Evolutionary conservation across 2,329 filamentous ascomycete species (phyloP), one percentile per base, ranked within the genome.

Genomic region (Exserohilum turcica): DNA sequence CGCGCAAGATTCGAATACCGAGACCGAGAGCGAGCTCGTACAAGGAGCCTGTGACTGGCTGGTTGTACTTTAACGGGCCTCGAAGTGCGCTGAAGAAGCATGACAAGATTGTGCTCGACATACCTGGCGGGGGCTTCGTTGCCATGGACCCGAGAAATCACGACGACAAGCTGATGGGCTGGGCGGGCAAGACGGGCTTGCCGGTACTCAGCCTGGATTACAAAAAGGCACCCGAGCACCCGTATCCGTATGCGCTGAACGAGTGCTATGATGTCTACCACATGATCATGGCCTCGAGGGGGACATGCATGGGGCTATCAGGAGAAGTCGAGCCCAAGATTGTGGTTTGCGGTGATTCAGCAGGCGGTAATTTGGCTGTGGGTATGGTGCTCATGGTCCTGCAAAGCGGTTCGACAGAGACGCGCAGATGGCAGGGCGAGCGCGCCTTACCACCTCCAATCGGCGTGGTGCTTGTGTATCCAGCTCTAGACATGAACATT

Each of bases 101-200:
- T 69, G 87, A 84, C 44, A 89, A 89, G 65, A 74, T 99, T 24
- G 84, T 99, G 1, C 71, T 99, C 31, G 94, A 99, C 73, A 86
- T 97, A 3, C 94, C 94, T 0, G 94, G 94, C 1, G 94, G 94
- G 28, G 94, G 94, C 0, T 99, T 95, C 61, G 92, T 99, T 10
- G 92, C 94, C 15, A 99, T 99, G 94, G 87, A 91, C 53, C 94
- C 94, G n/a, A 82, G 94, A 40, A 90, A 88, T 65, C 92, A 95
- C 65, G 94, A 99, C 70, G 94, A 99, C 74, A 96, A 95, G 74
- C 80, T 99, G 15, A 85, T 96, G 63, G 86, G 90, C 2, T 99
- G 94, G 94, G 91, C 94, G 0, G 89, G 89, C 13, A 92, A 90
- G 73, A 90, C 90, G 0, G 91, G 92, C 0, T 74, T 96, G n/a